Evolutionary conservation across 2,329 filamentous ascomycete genomes (phyloP), one percentile per base, ranked within the genome.

Genomic region (Ophiostoma ulmi): DNA sequence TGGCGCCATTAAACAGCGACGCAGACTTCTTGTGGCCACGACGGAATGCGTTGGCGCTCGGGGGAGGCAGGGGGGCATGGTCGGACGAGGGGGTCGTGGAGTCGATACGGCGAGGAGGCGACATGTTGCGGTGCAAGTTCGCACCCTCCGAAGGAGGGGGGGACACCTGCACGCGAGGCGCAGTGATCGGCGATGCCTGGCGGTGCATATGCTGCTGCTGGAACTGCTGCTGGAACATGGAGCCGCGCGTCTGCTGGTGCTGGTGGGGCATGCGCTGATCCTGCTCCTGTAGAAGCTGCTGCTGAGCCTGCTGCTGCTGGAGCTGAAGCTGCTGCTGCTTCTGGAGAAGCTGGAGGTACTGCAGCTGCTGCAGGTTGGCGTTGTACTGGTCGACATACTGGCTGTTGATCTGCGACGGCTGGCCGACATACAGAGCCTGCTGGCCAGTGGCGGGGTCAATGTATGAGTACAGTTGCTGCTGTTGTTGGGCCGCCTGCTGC

Each of bases 21-120:
- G 89, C 87, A 13, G 88, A 88, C 86, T 97, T 97, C 85, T 96
- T 95, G 81, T 98, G 94, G 71, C 92, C 91, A 72, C 93, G 92
- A 73, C 94, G 94, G 85, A 97, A 97, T 64, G 93, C 93, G 77
- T 94, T 95, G 74, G 91, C 92, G 70, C 93, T 96, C 72, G 93
- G 92, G 38, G 93, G 93, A 69, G 93, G 93, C 69, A 97, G 87
- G 58, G 93, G 92, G 2, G 81, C 80, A 17, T 84, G 82, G 70
- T 76, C 76, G 75, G 5, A 91, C 91, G 22, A 92, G 90, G 68
- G 67, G 13, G 22, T 67, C 22, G 39, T 90, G 86, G 67, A 86
- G 86, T 77, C 89, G 87, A 79, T 88, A 88, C 20, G 87, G 87
- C 41, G 88, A 87, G 8, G 89, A 88, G 89, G 87, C 8, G 89